phyloP scores from a whole-genome alignment of 2,329 filamentous ascomycete species.

The Epicoccum sorghinum region DNA sequence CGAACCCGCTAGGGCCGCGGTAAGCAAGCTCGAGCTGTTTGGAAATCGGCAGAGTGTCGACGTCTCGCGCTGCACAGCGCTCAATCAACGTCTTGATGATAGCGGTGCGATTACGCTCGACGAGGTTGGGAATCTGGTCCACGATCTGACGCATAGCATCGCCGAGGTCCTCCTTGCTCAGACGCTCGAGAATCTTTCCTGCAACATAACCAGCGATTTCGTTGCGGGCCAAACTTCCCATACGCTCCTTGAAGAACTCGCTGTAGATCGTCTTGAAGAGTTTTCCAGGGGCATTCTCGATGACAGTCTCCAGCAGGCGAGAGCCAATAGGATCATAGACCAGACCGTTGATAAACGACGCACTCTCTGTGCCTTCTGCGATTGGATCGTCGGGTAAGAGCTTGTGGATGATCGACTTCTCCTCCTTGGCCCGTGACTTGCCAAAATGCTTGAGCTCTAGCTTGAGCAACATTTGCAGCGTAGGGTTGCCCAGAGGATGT shows the following conservation, averaged over 20 bases:
- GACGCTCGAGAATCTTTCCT: slow-evolving; percentile 78
- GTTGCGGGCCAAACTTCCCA: slow-evolving; percentile 83
- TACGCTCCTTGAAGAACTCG: slow-evolving; percentile 77
- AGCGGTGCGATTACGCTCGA: slow-evolving; percentile 76
- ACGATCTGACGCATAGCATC: slow-evolving; percentile 73
- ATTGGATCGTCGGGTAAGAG: slow-evolving; percentile 82
- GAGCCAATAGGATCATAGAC: slow-evolving; percentile 92
- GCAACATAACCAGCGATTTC: slow-evolving; percentile 90
- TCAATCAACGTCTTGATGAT: slow-evolving; percentile 85
- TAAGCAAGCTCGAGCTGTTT: slow-evolving; percentile 64
- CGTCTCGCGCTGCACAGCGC: slow-evolving; percentile 72
- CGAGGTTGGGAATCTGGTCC: slow-evolving; percentile 73
- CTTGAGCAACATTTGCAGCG: slow-evolving; percentile 87
- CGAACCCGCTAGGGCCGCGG: slow-evolving; percentile 56
- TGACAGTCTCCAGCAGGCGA: slow-evolving; percentile 84
- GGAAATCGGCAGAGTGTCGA: slow-evolving; percentile 63
- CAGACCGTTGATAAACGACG: slow-evolving; percentile 82
- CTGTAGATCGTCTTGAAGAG: slow-evolving; percentile 87
- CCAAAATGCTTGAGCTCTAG: slow-evolving; percentile 79
- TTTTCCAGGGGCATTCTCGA: slow-evolving; percentile 81
- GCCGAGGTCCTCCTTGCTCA: slow-evolving; percentile 84
- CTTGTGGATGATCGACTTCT: slow-evolving; percentile 72
- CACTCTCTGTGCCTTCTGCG: slow-evolving; percentile 73
- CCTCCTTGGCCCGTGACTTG: slow-evolving; percentile 68
- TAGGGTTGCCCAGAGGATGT: slow-evolving; percentile 89